Evolutionary conservation across 1,139 yeast genomes (phyloP), one percentile per base, ranked within the genome.

Genomic region (Starmera stellimalicola): DNA sequence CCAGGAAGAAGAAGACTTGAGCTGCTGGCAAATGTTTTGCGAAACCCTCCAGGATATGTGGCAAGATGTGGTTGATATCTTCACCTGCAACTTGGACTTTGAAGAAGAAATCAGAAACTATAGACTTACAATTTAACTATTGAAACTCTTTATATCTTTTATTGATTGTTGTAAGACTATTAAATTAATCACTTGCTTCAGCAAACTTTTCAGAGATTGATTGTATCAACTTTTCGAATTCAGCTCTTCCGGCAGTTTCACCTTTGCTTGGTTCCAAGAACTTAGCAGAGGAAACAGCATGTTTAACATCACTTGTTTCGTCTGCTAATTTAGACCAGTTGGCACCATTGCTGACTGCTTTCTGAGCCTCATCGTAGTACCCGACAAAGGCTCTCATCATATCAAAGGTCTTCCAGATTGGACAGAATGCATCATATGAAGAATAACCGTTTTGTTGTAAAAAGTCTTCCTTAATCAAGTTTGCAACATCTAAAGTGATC

Each of bases 371-470:
- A 48, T 91, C 96, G 55, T 83, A 77, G 64, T 91, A 91, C 29
- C 87, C 63, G 42, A 87, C 77, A 53, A 91, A 91, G 16, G 91
- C 80, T 63, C 83, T 85, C 96, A 91, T 87, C 98, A 91, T 91
- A 58, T 85, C 94, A 52, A 75, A 81, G 37, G 99, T 91, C 72
- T 91, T 91, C 98, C 98, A 91, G 55, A 91, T 83, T 50, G 99
- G 99, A 67, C 99, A 91, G 80, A 87, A 91, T 33, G 94, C 95
- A 65, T 91, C 99, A 58, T 93, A 91, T 34, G 94, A 68, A 29
- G 97, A 91, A 66, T 93, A 91, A 66, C 99, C 99, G 62, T 91
- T 91, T 68, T 91, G 99, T 68, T 91, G 99, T 59, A 91, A 73
- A 77, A 91, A 91, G 65, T 91, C 98, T 64, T 91, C 98, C 65